Evolutionary conservation across 352 stramenopile genomes (phyloP), one percentile per base, ranked within the genome.

Genomic region (Globisporangium alternatum): DNA sequence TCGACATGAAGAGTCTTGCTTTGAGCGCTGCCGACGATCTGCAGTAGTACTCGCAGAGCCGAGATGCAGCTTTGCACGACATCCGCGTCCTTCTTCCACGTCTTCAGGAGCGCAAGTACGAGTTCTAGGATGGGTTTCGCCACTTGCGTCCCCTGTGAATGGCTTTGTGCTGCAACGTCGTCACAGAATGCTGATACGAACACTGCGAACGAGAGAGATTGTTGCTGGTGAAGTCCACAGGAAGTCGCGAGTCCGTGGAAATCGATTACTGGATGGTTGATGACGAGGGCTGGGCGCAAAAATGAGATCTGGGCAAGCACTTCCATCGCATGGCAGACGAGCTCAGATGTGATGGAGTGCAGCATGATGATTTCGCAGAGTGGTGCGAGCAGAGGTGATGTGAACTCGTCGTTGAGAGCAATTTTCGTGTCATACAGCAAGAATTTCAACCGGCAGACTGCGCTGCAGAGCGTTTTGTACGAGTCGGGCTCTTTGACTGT

Each of bases 261-360:
- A 31, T 78, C 59, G 9, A 71, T 12, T 2, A 47, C 17, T 0
- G 67, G 15, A 13, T 69, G 64, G 0, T 35, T 62, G 25, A 69
- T 7, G 0, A 78, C 13, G n/a, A 60, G 54, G 2, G 55, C 60
- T 17, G 68, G 68, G 7, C 66, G 66, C 21, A 74, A 59, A 25
- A 78, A 78, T 19, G 65, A 35, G 45, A 78, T 65, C 43, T 75
- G 68, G 6, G 60, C 49, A 9, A 74, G 35, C 2, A 64, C 48
- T 58, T 66, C 55, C 64, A 77, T 74, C 19, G 61, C 35, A n/a
- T 45, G 65, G 39, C 62, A 75, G 10, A 75, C 67, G 13, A 61
- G 63, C 10, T 51, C 9, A 12, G 65, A 71, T 9, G 65, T 75
- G 22, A 56, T 57, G 21, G 68, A 64, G 52, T 74, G 67, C 51